Evolutionary conservation across 257 asterid species (phyloP).

Genomic region (Apocynum venetum): DNA sequence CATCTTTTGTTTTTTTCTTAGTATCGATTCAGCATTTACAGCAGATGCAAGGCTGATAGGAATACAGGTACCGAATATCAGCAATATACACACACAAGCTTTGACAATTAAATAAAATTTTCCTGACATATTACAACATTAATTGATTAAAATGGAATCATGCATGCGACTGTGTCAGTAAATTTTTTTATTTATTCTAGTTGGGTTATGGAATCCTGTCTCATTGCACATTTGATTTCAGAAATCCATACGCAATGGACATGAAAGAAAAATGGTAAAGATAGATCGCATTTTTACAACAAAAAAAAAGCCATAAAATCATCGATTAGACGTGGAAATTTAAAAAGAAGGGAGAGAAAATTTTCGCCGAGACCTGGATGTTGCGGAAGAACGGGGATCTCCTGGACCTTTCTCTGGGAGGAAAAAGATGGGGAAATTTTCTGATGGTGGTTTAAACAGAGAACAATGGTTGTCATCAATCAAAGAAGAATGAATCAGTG

Average conservation of each 20-base stretch:
- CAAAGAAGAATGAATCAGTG: background rate
- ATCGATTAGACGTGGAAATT: background rate
- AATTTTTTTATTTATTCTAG: background rate
- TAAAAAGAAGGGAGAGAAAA: background rate
- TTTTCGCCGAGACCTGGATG: background rate
- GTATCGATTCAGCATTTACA: background rate
- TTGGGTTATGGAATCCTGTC: background rate
- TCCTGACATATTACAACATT: background rate
- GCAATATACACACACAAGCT: background rate
- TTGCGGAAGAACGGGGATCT: background rate
- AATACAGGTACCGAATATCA: too few relatives aligned
- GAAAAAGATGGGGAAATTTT: background rate
- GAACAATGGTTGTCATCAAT: background rate
- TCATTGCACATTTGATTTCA: background rate
- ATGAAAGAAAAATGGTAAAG: background rate
- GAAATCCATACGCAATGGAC: background rate
- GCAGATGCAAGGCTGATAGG: background rate
- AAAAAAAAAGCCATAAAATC: too few relatives aligned
- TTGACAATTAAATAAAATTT: background rate
- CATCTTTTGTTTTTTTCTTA: slow-evolving; percentile 29
- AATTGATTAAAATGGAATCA: background rate
- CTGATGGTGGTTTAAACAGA: background rate
- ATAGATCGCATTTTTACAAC: background rate
- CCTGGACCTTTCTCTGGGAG: background rate
- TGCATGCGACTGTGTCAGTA: background rate